A percentile compares a stretch with the other conserved stretches of the same genome.
Conservation (phyloP, 2,329 filamentous ascomycete species). For the Teratosphaeria zuluensis region DNA sequence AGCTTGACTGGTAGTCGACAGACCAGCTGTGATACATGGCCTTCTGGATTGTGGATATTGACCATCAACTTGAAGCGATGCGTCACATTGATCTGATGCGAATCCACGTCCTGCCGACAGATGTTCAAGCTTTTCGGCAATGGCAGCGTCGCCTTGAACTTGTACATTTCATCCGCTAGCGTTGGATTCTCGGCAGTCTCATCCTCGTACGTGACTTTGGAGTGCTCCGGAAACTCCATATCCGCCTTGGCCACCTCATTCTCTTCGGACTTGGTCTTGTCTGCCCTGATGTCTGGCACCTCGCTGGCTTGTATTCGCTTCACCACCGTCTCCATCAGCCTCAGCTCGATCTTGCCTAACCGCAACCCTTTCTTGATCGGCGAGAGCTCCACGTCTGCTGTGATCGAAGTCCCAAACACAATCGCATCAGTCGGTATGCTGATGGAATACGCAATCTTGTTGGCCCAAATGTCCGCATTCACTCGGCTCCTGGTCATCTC, state of each 20-base stretch:
- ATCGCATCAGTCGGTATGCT: constrained; percentile 88
- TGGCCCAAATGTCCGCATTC: constrained; percentile 94
- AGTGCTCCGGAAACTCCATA: constrained; percentile 29
- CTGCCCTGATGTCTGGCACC: constrained; percentile 23
- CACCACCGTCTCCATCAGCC: constrained; percentile 68
- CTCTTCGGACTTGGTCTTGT: constrained; percentile 26
- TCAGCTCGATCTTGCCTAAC: constrained; percentile 71
- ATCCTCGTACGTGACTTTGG: constrained; percentile 26
- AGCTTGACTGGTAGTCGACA: constrained; percentile 85
- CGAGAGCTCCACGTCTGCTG: constrained; percentile 76
- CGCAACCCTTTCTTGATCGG: constrained; percentile 81
- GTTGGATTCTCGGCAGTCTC: constrained; percentile 29
- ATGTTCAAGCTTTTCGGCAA: constrained; percentile 72
- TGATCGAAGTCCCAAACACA: constrained; percentile 80
- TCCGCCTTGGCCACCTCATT: constrained; percentile 28
- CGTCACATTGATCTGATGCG: constrained; percentile 78
- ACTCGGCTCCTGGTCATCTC: constrained; percentile 34
- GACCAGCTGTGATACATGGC: constrained; percentile 84
- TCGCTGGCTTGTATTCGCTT: constrained; percentile 26
- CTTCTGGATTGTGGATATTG: constrained; percentile 87
- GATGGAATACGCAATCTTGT: constrained; percentile 95
- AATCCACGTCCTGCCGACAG: constrained; percentile 84
- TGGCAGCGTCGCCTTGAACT: constrained; percentile 50
- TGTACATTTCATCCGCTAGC: constrained; percentile 47
- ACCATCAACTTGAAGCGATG: constrained; percentile 91